Percentiles rank a stretch among this genome's conserved stretches.
phyloP scores from a whole-genome alignment of 768 basidiomycete species.

The Galerina sulciceps region DNA sequence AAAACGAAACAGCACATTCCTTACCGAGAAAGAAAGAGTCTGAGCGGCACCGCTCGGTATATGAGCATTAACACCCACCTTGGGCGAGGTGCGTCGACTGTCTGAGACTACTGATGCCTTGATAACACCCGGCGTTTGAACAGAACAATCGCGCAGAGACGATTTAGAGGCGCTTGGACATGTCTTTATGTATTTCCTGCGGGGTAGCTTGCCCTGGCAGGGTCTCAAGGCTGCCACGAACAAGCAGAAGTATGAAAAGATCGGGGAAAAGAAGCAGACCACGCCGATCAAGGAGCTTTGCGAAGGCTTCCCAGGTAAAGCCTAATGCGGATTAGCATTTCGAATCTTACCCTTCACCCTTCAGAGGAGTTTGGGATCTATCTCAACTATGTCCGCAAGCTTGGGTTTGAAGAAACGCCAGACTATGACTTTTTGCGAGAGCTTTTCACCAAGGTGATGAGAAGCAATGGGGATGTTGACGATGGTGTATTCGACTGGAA shows the following conservation, averaged over 20 bases:
- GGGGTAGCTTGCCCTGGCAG: slow-evolving; percentile 98
- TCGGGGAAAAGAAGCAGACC: slow-evolving; percentile 99
- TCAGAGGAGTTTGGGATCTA: slow-evolving; percentile 98
- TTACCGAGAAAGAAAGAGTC: slow-evolving; percentile 96
- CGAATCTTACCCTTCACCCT: slow-evolving; percentile 10
- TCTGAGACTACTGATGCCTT: slow-evolving; percentile 1
- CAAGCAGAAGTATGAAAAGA: slow-evolving; percentile 99
- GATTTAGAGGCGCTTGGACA: slow-evolving; percentile 99
- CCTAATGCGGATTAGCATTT: slow-evolving; percentile 3
- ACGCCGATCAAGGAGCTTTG: slow-evolving; percentile 97
- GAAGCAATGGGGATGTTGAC: slow-evolving; percentile 88
- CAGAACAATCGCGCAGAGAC: slow-evolving; percentile 92
- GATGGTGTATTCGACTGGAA: slow-evolving; percentile 99
- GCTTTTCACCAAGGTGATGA: slow-evolving; percentile 91
- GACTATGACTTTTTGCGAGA: slow-evolving; percentile 99
- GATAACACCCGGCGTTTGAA: slow-evolving; percentile 6
- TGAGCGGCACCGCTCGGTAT: slow-evolving; percentile 97
- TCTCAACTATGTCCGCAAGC: slow-evolving; percentile 97
- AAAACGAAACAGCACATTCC: slow-evolving; percentile 99
- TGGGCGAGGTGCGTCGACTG: slow-evolving; percentile 73
- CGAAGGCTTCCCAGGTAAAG: slow-evolving; percentile 89
- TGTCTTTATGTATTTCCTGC: slow-evolving; percentile 99
- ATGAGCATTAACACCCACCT: slow-evolving; percentile 99
- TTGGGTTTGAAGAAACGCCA: slow-evolving; percentile 98
- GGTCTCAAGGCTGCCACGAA: slow-evolving; percentile 99